Evolutionary conservation across 169 alveolate genomes (phyloP), one percentile per base, ranked within the genome.

Genomic region (Cyclospora cayetanensis): DNA sequence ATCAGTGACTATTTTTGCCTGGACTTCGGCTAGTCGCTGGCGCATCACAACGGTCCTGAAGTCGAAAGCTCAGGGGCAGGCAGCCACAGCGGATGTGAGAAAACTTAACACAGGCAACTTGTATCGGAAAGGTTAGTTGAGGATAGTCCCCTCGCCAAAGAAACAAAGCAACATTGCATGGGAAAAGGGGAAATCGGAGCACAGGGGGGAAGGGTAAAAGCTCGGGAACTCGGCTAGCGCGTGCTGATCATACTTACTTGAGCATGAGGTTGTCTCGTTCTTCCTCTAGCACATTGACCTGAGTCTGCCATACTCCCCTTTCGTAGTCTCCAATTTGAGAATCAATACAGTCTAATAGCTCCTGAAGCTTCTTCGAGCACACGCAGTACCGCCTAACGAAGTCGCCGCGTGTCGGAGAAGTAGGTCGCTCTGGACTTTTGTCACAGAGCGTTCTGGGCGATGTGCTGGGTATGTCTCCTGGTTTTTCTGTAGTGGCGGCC

Each of bases 341-440:
- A 66, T 90, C 93, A 15, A 90, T 66, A 35, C 83, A 90, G 43
- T 90, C 93, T 43, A 90, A 11, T 35, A 90, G 72, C 76, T 90
- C 90, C 84, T 90, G 93, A 0, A 90, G 90, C 63, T 90, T 90
- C 83, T 74, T 84, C 50, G 93, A 74, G 90, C 93, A 90, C 12
- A 68, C 90, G 74, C 93, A 90, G 83, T 90, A 83, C 31, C 86
- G 29, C 53, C 60, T 46, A 18, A 29, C 60, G 66, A 42, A 46
- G 39, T 74, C 25, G 53, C 93, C 46, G 22, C 80, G 70, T 25
- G 55, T 0, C 68, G 88, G 52, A 34, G 46, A 39, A 43, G 66
- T 63, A n/a, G 37, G 52, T 50, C 41, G 77, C 9, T 42, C 29
- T 31, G 20, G 27, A 53, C 52, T 25, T n/a, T 1, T 37, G 82